Conservation (phyloP, 1,284 basidiomycete species). For the Hypsizygus ulmarius region DNA sequence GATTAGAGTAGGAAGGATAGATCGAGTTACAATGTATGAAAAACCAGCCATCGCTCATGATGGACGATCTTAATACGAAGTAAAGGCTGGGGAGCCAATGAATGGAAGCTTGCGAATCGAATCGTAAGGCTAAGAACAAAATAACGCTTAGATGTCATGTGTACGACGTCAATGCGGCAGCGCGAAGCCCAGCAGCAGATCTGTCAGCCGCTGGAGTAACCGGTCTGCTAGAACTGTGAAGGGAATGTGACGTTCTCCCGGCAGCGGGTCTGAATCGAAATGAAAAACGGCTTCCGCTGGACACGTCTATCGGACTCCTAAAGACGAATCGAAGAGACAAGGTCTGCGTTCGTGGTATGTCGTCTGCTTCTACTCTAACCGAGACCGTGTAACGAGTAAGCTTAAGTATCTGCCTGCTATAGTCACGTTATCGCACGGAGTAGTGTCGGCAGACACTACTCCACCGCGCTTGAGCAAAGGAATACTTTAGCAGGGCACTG, state of each 20-base stretch:
- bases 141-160: slow-evolving; percentile 15
- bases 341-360: too few species aligned
- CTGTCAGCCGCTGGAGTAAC: slow-evolving; percentile 17
- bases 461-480: slow-evolving; percentile 97
- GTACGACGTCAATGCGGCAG: slow-evolving; percentile 16
- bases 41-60: too few species aligned
- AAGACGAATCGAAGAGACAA: too few species aligned
- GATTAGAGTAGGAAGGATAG: too few species aligned
- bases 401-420: too few species aligned
- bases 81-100: slow-evolving; percentile 22
- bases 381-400: too few species aligned
- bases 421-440: too few species aligned
- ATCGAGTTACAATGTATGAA: too few species aligned
- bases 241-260: slow-evolving; percentile 12
- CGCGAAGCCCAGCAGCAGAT: slow-evolving; percentile 10
- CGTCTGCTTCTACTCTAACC: too few species aligned
- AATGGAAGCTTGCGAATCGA: slow-evolving; percentile 22
- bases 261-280: slow-evolving; percentile 20
- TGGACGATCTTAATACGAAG: slow-evolving; percentile 22
- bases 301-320: too few species aligned
- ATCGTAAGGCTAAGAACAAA: slow-evolving; percentile 22
- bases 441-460: too few species aligned
- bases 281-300: too few species aligned
- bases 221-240: slow-evolving; percentile 16
- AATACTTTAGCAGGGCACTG: slow-evolving; percentile 76